Base-by-base conservation (phyloP, 2,329 filamentous ascomycete species). In the Botrytis hyacinthi region DNA sequence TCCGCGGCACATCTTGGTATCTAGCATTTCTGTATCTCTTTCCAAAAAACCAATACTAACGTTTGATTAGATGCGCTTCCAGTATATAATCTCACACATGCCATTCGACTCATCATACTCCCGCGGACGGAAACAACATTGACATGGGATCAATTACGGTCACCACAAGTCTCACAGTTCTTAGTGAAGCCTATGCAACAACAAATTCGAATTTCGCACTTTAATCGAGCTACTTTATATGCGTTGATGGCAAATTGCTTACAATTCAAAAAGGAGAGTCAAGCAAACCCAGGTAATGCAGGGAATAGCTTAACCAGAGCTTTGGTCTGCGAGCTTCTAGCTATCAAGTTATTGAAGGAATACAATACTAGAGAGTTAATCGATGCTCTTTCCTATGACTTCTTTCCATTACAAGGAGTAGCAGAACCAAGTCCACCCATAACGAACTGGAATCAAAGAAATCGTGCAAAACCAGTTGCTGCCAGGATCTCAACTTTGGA, bases 91-190 rank as follows among this genome's bases (percentile, higher is more conserved):
- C 90, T 97, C 77, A 97, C 95, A 42, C 95, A 98, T 83, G 90
- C 93, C 46, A 95, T 98, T 76, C 92, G 95, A 77, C 90, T 94
- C 71, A 87, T 98, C 73, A 91, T 98, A 74, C 89, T 93, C 77
- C 87, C 93, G 74, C 90, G 93, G 80, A 97, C 94, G 82, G 95
- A 98, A 84, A 98, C 95, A 2, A 95, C 94, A 0, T 84, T 98
- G 69, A 92, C 94, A 26, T 98, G 95, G 95, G 95, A 98, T 76
- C 95, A 98, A 82, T 86, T 98, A 76, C 90, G 95, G 76, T 97
- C 94, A n/a, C 95, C 95, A 4, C 95, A 98, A 81, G 92, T 98
- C 73, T 97, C 94, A 26, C 95, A 97, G 81, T 98, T 98, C 81
- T 87, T 98, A 51, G 89, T 98, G 80, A 98, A 98, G 85, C 95